Conservation (phyloP, 2,329 filamentous ascomycete species). For the Falciphora oryzae region DNA sequence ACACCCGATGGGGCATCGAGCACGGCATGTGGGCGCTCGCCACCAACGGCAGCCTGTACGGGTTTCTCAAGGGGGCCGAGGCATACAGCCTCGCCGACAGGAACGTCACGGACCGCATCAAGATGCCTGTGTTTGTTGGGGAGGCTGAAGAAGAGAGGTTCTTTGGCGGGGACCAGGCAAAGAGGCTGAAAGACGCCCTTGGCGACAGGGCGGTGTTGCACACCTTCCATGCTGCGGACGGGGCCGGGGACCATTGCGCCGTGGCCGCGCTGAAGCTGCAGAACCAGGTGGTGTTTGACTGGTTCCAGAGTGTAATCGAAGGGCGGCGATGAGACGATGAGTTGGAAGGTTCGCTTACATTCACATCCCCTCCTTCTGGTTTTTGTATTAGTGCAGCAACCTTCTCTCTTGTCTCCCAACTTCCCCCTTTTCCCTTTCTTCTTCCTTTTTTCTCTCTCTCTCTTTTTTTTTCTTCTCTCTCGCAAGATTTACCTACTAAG, state of each 20-base stretch:
- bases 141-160: slow-evolving; percentile 11
- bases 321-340: not conserved
- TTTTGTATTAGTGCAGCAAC: no score
- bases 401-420: no score
- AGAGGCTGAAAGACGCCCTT: slow-evolving; percentile 16
- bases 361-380: no score
- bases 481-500: no score
- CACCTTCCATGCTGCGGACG: slow-evolving; percentile 15
- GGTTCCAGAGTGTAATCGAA: slow-evolving; percentile 14
- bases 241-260: slow-evolving; percentile 20
- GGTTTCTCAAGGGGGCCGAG: slow-evolving; percentile 8
- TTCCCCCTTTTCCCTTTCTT: no score
- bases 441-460: no score
- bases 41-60: slow-evolving; percentile 22
- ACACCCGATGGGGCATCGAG: slow-evolving; percentile 24
- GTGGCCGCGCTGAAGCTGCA: slow-evolving; percentile 16
- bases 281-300: slow-evolving; percentile 18
- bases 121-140: slow-evolving; percentile 12
- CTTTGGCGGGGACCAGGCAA: slow-evolving; percentile 15
- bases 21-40: slow-evolving; percentile 31
- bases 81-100: not conserved
- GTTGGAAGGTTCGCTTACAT: not conserved
- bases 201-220: slow-evolving; percentile 17
- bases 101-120: slow-evolving; percentile 9
- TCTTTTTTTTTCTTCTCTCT: no score